A percentile compares a stretch with the other conserved stretches of the same genome.
Evolutionary conservation across 768 basidiomycete species (phyloP).

Genomic region (Kwoniella sp.): DNA sequence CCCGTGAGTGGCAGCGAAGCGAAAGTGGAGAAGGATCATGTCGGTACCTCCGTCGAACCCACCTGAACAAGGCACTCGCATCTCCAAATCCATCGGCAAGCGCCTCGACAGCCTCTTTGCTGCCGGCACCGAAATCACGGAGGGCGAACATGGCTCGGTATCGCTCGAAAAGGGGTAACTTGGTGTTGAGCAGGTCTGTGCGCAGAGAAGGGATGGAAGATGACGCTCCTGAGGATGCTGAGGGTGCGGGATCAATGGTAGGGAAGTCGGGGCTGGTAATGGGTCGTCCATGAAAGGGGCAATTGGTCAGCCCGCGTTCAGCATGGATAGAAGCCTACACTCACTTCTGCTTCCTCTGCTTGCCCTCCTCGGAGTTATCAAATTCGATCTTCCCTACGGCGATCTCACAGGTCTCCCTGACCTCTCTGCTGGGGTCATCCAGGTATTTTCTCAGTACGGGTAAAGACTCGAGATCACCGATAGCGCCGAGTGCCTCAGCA

Average conservation of each 20-base stretch:
- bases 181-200: slow-evolving; percentile 66
- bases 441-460: slow-evolving; percentile 73
- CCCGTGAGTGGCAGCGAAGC: too few species aligned
- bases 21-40: too few species aligned
- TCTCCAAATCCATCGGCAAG: slow-evolving; percentile 89
- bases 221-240: slow-evolving; percentile 35
- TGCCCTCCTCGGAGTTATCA: slow-evolving; percentile 63
- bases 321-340: slow-evolving; percentile 18
- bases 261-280: slow-evolving; percentile 56
- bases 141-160: slow-evolving; percentile 99
- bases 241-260: slow-evolving; percentile 56
- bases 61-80: slow-evolving; percentile 91
- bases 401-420: slow-evolving; percentile 96
- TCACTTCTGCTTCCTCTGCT: slow-evolving; percentile 50
- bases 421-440: slow-evolving; percentile 69
- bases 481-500: slow-evolving; percentile 98
- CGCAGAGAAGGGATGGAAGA: slow-evolving; percentile 63
- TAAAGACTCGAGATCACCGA: slow-evolving; percentile 69
- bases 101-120: slow-evolving; percentile 80
- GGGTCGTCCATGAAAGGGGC: too few species aligned
- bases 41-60: too few species aligned
- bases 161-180: slow-evolving; percentile 78
- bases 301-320: too few species aligned
- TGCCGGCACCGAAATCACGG: slow-evolving; percentile 76
- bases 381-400: slow-evolving; percentile 93